Evolutionary conservation across 2,329 filamentous ascomycete genomes (phyloP), one percentile per base, ranked within the genome.

Genomic region (Domatiomyces globalis): DNA sequence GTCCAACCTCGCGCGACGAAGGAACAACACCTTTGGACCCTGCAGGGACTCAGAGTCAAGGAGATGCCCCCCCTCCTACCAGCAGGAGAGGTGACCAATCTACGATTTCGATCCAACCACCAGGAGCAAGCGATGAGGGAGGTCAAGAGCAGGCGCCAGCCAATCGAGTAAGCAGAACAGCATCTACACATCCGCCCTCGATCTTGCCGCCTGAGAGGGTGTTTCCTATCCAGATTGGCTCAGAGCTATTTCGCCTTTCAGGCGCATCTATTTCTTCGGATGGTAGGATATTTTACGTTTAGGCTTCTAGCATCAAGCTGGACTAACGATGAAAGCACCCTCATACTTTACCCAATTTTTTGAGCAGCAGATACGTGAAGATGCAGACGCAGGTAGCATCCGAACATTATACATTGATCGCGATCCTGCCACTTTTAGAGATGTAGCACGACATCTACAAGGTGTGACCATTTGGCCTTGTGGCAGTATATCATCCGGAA

Each of bases 311-410:
- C 27, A 48, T 25, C 55, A 25, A 51, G 43, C 27, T 12, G 19
- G 49, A 39, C 51, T 52, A 50, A 62, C 52, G 64, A 71, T 63
- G 65, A 71, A 70, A 94, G 90, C 88, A 63, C 90, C 90, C 53
- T 95, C 89, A 48, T 95, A 95, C 68, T 95, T 96, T 70, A 94
- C 90, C 18, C 84, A 87, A 60, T 95, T 92, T 71, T 96, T 96
- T 67, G 76, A 82, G 60, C 85, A 86, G 61, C 89, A 95, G 69
- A 69, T 95, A 43, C 76, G 78, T 52, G 70, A 73, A 59, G 82
- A 77, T 47, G 76, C 80, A 54, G 74, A 77, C 46, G 75, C 76
- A 51, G 77, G 77, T 51, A 72, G 70, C 49, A 68, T 94, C 53
- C 81, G 84, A 58, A 95, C 90, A 0, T 74, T 96, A 5, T 95